Evolutionary conservation across 2,329 filamentous ascomycete genomes (phyloP).

Genomic region (Zasmidium citrigriseum): DNA sequence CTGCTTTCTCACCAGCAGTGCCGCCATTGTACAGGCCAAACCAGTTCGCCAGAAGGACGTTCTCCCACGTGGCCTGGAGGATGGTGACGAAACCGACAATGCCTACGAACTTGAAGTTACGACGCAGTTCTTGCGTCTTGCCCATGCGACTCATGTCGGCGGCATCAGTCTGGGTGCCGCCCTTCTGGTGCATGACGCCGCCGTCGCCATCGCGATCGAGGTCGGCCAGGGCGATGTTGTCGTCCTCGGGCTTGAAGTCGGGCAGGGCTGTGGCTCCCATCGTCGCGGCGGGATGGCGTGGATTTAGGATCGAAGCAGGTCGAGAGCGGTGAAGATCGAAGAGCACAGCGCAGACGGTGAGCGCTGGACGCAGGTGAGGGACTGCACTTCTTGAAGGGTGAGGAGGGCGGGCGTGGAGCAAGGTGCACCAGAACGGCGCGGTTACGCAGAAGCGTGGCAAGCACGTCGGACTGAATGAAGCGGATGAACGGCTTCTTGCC

Average conservation of each 20-base stretch:
- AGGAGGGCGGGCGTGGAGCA: conserved; percentile 7
- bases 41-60: conserved; percentile 41
- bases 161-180: conserved; percentile 38
- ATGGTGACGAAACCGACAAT: conserved; percentile 57
- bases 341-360: conserved; percentile 3
- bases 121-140: conserved; percentile 51
- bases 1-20: conserved; percentile 19
- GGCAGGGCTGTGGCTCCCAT: conserved; percentile 20
- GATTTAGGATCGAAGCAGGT: background rate
- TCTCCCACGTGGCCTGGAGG: conserved; percentile 58
- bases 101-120: conserved; percentile 52
- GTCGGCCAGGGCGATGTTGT: conserved; percentile 21
- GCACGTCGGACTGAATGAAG: conserved; percentile 1
- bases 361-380: conserved; percentile 7
- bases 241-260: conserved; percentile 24
- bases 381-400: conserved; percentile 14
- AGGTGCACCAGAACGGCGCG: conserved; percentile 11
- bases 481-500: conserved; percentile 7
- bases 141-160: conserved; percentile 53
- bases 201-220: conserved; percentile 21
- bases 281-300: background rate
- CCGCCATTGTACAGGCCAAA: conserved; percentile 35
- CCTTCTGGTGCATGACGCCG: conserved; percentile 25
- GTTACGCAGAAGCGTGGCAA: conserved; percentile 12
- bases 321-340: conserved; percentile 6